Percentiles rank a stretch among this genome's conserved stretches.
These are phyloP conservation scores for Didymella lethalis DNA, from an alignment of 2,329 filamentous ascomycete species.

Conservation along the genomic window DNA sequence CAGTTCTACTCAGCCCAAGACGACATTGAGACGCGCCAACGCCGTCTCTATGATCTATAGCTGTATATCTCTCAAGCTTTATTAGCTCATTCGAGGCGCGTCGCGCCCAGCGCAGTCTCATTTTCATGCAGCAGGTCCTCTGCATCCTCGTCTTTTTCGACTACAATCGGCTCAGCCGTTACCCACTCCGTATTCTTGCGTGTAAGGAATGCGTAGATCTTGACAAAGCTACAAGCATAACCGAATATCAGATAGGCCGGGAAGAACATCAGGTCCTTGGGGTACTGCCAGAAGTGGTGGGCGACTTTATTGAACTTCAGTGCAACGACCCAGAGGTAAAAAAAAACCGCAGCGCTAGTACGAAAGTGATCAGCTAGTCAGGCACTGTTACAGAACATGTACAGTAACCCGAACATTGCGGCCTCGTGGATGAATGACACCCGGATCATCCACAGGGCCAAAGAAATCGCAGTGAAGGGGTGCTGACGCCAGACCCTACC, in stretches of 20 bases:
- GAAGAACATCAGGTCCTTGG: not conserved
- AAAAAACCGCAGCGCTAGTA: not conserved
- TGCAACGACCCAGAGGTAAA: not conserved
- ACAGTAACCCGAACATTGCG: not conserved
- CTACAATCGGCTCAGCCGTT: not conserved
- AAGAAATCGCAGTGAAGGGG: not conserved
- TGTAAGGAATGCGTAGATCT: not conserved
- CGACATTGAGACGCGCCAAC: not conserved
- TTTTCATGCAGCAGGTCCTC: not conserved
- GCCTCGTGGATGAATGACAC: not conserved
- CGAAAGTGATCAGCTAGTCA: not conserved
- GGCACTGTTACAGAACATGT: not conserved
- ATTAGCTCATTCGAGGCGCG: not conserved
- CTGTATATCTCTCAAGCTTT: not conserved
- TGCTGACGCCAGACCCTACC: not conserved
- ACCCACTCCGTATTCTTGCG: not conserved
- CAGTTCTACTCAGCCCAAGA: not conserved
- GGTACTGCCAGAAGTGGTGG: not conserved
- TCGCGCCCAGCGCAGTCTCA: not conserved
- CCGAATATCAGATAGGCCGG: not conserved
- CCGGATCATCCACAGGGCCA: not conserved
- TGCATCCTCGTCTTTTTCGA: not conserved
- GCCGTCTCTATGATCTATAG: not conserved
- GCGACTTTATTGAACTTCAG: constrained; percentile 5
- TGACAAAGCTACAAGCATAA: not conserved